Conservation (phyloP, 495 filamentous ascomycete genomes). For the Penicillium angulare region DNA sequence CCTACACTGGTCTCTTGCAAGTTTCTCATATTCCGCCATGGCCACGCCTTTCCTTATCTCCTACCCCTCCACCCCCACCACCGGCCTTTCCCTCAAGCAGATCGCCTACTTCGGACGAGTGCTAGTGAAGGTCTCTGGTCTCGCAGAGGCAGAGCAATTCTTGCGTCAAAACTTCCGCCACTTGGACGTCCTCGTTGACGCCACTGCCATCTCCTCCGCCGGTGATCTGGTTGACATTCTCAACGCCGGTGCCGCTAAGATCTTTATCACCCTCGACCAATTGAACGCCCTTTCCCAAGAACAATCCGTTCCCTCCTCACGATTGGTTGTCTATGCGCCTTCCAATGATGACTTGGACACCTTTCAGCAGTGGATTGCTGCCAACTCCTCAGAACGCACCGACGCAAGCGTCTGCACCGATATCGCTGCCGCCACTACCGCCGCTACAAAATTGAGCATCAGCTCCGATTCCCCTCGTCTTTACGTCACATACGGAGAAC, state of each 20-base stretch:
- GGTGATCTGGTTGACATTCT: constrained; percentile 78
- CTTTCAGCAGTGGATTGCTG: constrained; percentile 38
- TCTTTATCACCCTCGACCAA: constrained; percentile 75
- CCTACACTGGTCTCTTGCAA: constrained; percentile 3
- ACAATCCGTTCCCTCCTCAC: constrained; percentile 54
- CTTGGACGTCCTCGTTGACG: constrained; percentile 74
- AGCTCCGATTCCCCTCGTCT: constrained; percentile 39
- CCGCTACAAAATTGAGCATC: constrained; percentile 39
- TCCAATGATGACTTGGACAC: constrained; percentile 34
- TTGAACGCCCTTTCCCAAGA: constrained; percentile 51
- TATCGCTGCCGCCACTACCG: constrained; percentile 49
- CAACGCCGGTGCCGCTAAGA: constrained; percentile 81
- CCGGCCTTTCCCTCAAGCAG: constrained; percentile 63
- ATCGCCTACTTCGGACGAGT: constrained; percentile 77
- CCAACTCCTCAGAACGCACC: constrained; percentile 46
- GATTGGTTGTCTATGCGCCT: constrained; percentile 51
- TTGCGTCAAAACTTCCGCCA: constrained; percentile 64
- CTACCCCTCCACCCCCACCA: constrained; percentile 39
- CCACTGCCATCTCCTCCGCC: constrained; percentile 60
- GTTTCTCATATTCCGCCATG: constrained; percentile 32
- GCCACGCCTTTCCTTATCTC: constrained; percentile 50
- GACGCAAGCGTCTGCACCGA: constrained; percentile 53
- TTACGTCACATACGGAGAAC: constrained; percentile 33
- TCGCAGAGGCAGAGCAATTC: constrained; percentile 64
- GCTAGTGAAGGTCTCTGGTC: constrained; percentile 62